Base-by-base conservation (phyloP, 352 stramenopile species). In the Globisporangium nunn region DNA sequence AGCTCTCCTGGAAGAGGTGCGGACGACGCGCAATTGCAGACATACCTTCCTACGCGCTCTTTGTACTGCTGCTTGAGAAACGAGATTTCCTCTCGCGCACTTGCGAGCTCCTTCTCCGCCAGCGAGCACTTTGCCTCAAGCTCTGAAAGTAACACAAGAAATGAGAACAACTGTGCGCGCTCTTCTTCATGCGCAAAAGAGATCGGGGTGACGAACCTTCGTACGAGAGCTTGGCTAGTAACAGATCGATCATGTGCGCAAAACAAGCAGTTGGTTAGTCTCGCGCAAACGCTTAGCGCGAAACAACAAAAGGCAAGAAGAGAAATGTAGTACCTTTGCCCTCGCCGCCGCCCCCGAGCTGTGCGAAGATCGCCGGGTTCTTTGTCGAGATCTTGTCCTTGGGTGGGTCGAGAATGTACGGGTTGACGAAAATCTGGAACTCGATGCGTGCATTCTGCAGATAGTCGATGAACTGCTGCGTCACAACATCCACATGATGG, bases 361-460 rank as follows among this genome's bases (percentile, higher is more conserved):
- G 70, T 17, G 75, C 81, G 50, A 78, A 73, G 43, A 91, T 93
- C 17, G 72, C 75, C 1, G 81, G 69, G 45, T 92, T 94, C 28
- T 64, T 70, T 0, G 81, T 91, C 47, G 83, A 85, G 48, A 93
- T 93, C 50, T 75, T 75, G 66, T 93, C 84, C 58, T 88, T 90
- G 1, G 87, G 88, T 10, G 81, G 77, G 43, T 93, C 83, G 52
- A 92, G 66, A 51, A 96, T 86, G 67, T 91, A 88, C 52, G 85
- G 87, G 54, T 96, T 96, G 50, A 96, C 83, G 50, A 87, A 96
- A 37, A 95, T 78, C 56, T 93, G 81, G 44, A 95, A 93, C 61
- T 95, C 85, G 51, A 94, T 73, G 30, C 85, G 82, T 41, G 75
- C 67, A 53, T 73, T 84, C 46, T 93, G 79, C 11, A 96, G 67